Base-by-base conservation (phyloP, 140 eudicot species). In the Flaveria floridana region DNA sequence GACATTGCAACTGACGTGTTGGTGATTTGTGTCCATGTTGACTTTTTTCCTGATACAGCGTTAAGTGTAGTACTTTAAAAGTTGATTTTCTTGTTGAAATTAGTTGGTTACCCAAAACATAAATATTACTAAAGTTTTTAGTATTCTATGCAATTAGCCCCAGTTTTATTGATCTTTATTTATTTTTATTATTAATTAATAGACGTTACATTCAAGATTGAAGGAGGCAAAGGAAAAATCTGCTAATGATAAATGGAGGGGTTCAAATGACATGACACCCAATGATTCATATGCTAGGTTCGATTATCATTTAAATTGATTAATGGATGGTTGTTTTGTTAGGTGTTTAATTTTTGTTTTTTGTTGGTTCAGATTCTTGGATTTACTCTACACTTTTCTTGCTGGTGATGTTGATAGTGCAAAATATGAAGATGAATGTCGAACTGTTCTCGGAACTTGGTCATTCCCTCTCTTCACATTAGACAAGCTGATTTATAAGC, bases 401-500 rank as follows among this genome's bases (percentile, higher is more conserved):
- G 83, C 82, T 76, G 98, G 98, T 48, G 86, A 84, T 66, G 80
- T 85, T 62, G 98, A 92, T 57, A 92, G 87, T 82, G 68, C 90
- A 52, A 92, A 87, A 85, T 92, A 87, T 57, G 97, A 92, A 85
- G 96, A 92, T 82, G 97, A 92, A 56, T 92, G 97, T 78, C 91
- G 97, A 70, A 83, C 92, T 12, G 74, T 87, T 56, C 86, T 92
- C 79, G 97, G 97, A 20, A 80, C 92, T 73, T 91, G 88, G 81
- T 89, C 97, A 3, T 92, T 87, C 47, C 69, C 86, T 64, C 89
- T 92, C 67, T 92, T 92, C 82, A 92, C 97, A 42, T 79, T 92
- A 65, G 97, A 89, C 86, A 92, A 92, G 81, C 89, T 92, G 79
- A 87, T 92, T 64, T 88, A 85, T 76, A 92, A 84, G 77, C 85